phyloP scores from a whole-genome alignment of 805 yeast species.

The Candida incommunis region DNA sequence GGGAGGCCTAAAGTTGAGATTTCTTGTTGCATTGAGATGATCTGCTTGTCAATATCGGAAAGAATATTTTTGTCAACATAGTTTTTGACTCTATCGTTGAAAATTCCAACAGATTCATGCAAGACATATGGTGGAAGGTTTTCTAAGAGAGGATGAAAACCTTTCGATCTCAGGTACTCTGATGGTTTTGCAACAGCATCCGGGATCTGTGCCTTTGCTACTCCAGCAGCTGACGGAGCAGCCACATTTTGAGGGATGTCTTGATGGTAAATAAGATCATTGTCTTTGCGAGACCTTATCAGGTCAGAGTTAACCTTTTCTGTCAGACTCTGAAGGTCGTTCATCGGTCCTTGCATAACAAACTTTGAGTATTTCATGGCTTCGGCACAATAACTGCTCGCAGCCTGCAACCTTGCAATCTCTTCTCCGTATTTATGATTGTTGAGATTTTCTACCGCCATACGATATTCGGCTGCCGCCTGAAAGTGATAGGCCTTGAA shows the following conservation, averaged over 20 bases:
- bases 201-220: conserved; percentile 38
- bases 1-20: conserved; percentile 41
- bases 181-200: conserved; percentile 23
- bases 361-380: conserved; percentile 26
- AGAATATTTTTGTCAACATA: conserved; percentile 33
- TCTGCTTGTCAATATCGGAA: conserved; percentile 17
- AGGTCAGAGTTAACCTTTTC: conserved; percentile 31
- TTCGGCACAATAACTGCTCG: conserved; percentile 27
- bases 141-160: conserved; percentile 31
- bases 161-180: conserved; percentile 6
- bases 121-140: conserved; percentile 55
- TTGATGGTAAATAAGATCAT: conserved; percentile 64
- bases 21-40: conserved; percentile 10
- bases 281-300: conserved; percentile 55
- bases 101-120: conserved; percentile 49
- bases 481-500: conserved; percentile 52
- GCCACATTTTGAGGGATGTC: conserved; percentile 35
- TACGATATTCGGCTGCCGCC: conserved; percentile 58
- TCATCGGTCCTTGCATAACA: conserved; percentile 20
- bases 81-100: conserved; percentile 46
- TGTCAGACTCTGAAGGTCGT: conserved; percentile 39
- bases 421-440: conserved; percentile 54
- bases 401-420: conserved; percentile 37
- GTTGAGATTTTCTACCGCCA: conserved; percentile 35
- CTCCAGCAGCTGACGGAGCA: conserved; percentile 33